These are phyloP conservation scores for Fusarium aywerte DNA, from an alignment of 2,329 filamentous ascomycete genomes.

Conservation along the genomic window DNA sequence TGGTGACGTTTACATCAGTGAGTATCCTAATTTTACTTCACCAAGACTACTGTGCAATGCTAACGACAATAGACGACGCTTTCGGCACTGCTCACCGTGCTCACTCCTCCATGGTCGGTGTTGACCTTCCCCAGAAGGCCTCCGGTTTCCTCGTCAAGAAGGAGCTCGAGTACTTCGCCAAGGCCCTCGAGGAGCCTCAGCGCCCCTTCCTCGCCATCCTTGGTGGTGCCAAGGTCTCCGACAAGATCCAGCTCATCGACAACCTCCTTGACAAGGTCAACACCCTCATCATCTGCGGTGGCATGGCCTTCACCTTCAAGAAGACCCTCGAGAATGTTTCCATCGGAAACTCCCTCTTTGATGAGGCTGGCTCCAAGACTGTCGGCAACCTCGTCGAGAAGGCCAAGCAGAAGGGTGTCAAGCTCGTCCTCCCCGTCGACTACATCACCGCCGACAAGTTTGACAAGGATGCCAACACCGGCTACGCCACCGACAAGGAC, in stretches of 20 bases:
- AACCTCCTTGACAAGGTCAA: constrained; percentile 98
- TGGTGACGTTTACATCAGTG: constrained; percentile 96
- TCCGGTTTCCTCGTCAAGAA: constrained; percentile 99
- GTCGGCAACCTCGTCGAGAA: constrained; percentile 89
- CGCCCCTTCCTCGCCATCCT: constrained; percentile 98
- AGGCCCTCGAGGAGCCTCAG: constrained; percentile 92
- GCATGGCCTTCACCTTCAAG: constrained; percentile 99
- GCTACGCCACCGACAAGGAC: constrained; percentile 83
- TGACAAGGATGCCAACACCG: constrained; percentile 81
- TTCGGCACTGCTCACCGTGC: constrained; percentile 98
- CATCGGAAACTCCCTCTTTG: constrained; percentile 92
- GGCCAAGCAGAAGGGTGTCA: constrained; percentile 95
- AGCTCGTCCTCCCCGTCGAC: constrained; percentile 93
- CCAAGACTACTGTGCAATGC: background rate
- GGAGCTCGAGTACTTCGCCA: constrained; percentile 99
- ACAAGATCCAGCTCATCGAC: constrained; percentile 99
- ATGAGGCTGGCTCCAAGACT: constrained; percentile 92
- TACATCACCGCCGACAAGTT: constrained; percentile 98
- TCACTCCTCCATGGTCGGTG: constrained; percentile 99
- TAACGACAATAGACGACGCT: constrained; percentile 78
- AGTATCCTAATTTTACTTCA: constrained; percentile 52
- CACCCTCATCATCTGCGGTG: constrained; percentile 95
- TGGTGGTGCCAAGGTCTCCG: constrained; percentile 96
- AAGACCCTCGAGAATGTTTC: constrained; percentile 93
- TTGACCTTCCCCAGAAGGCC: constrained; percentile 95